These are phyloP conservation scores for Claviceps pazoutovae DNA, from an alignment of 2,329 filamentous ascomycete genomes.

Conservation along the genomic window DNA sequence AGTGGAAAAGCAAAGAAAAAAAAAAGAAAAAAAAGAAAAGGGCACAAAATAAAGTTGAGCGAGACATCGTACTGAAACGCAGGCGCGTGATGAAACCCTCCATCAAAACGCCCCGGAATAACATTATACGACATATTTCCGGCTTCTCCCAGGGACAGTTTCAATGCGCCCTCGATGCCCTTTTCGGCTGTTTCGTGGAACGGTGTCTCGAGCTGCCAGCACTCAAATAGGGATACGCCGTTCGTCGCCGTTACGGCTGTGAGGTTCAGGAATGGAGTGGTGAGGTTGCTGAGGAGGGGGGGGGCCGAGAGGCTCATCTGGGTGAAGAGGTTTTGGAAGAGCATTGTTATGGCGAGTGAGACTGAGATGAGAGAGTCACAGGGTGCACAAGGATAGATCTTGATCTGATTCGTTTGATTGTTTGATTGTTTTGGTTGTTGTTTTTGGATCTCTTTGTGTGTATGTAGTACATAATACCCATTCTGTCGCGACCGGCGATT, in stretches of 20 bases:
- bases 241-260: constrained; percentile 24
- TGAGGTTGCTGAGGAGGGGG: background rate
- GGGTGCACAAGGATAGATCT: too few species aligned
- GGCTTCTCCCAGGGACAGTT: constrained; percentile 18
- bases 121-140: constrained; percentile 22
- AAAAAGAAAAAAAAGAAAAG: background rate
- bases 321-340: background rate
- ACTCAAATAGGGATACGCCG: constrained; percentile 28
- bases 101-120: constrained; percentile 23
- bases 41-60: too few species aligned
- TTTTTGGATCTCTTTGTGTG: too few species aligned
- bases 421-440: too few species aligned
- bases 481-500: too few species aligned
- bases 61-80: constrained; percentile 21
- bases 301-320: background rate
- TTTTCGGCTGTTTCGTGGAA: constrained; percentile 14
- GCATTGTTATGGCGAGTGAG: background rate
- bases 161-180: constrained; percentile 18
- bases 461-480: too few species aligned
- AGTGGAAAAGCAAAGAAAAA: background rate
- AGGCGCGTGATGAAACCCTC: constrained; percentile 28
- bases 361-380: too few species aligned
- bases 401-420: too few species aligned
- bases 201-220: constrained; percentile 25
- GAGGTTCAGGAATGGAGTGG: constrained; percentile 21